Base-by-base conservation (phyloP, 2,329 filamentous ascomycete species). In the Aureobasidium lini region DNA sequence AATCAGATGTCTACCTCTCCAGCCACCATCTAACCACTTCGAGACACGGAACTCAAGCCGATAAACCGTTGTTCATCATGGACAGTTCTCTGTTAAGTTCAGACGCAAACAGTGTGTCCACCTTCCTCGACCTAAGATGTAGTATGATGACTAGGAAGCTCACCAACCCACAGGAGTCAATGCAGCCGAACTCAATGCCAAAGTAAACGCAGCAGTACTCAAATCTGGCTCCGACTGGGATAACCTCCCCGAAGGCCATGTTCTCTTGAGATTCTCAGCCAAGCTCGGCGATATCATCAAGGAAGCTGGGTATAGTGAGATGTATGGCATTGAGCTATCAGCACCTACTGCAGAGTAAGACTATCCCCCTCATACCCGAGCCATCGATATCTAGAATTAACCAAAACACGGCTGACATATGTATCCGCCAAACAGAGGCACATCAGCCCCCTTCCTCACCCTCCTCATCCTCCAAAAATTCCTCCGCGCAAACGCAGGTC, bases 381-480 rank as follows among this genome's bases (percentile, higher is more conserved):
- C 59, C 34, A 13, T 16, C 13, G 13, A 3, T 11, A 44, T 1
- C 29, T 2, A 44, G n/a, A n/a, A n/a, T n/a, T 28, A 29, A 44
- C 8, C 16, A 36, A 28, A 10, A n/a, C 2, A 6, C 11, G n/a
- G 16, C 32, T 37, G 23, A 49, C 5, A 15, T 23, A 15, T 23
- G 8, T 23, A 28, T 2, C 15, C n/a, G 4, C 11, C 13, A 13
- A 8, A 40, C 18, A 52, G 44, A 58, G 42, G 58, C 34, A 60
- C 37, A 56, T 44, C 60, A 61, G 63, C 60, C 64, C 52, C 90
- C 67, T 80, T 92, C 56, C 89, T 89, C 58, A 91, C 88, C 49
- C 86, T 88, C 70, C 86, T 96, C 66, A 83, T 96, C 54, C 79
- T 96, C 50, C 90, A 95, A 71, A 97, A 96, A 78, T 96, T 92